phyloP scores from a whole-genome alignment of 2,329 filamentous ascomycete genomes.

The Aspergillus ochraceus region DNA sequence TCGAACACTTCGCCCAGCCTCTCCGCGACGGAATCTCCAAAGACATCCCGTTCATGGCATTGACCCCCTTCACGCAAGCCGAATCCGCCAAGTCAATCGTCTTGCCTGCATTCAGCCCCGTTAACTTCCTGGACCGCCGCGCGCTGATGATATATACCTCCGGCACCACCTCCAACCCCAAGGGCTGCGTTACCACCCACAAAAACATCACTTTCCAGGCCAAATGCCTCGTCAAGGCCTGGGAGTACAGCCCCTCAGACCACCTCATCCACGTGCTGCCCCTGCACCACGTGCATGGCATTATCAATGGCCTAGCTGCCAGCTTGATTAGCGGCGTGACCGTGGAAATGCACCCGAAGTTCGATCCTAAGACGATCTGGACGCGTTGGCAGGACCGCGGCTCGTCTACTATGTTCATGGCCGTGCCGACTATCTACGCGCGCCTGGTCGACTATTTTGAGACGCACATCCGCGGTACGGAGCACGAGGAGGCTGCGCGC shows the following conservation, averaged over 20 bases:
- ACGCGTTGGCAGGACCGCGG: conserved; percentile 44
- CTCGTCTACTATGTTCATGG: conserved; percentile 50
- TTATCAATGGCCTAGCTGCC: conserved; percentile 52
- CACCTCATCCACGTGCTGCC: conserved; percentile 52
- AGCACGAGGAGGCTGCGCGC: conserved; percentile 32
- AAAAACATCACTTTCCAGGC: conserved; percentile 40
- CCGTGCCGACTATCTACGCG: conserved; percentile 54
- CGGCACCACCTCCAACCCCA: conserved; percentile 43
- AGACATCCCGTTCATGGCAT: conserved; percentile 32
- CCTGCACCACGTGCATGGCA: conserved; percentile 53
- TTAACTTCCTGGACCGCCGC: conserved; percentile 29
- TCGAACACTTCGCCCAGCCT: conserved; percentile 33
- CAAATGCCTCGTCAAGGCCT: conserved; percentile 30
- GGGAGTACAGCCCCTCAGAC: conserved; percentile 37
- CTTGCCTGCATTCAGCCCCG: conserved; percentile 34
- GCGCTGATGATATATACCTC: conserved; percentile 47
- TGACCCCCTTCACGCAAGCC: conserved; percentile 24
- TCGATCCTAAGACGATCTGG: conserved; percentile 49
- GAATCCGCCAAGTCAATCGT: conserved; percentile 19
- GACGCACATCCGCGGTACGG: conserved; percentile 36
- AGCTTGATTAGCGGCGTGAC: conserved; percentile 48
- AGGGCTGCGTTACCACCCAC: conserved; percentile 46
- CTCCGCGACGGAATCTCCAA: conserved; percentile 31
- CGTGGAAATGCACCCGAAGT: conserved; percentile 50
- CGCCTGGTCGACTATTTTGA: conserved; percentile 50